Evolutionary conservation across 805 yeast species (phyloP), one percentile per base, ranked within the genome.

Genomic region (Wickerhamiella qilinensis): DNA sequence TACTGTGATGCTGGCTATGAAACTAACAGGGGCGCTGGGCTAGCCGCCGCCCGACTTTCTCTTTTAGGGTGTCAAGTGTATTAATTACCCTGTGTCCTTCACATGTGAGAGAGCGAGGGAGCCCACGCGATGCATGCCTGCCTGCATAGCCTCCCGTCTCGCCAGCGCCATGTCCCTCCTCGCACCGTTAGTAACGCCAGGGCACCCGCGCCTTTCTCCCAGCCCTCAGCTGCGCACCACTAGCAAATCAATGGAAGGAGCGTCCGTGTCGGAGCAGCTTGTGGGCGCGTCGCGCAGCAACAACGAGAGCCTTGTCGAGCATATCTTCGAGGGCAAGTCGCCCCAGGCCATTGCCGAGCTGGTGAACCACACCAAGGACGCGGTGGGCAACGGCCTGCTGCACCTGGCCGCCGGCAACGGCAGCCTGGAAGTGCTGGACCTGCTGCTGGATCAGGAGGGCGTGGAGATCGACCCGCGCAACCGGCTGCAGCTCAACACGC

Each of bases 201-300:
- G n/a, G n/a, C n/a, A n/a, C n/a, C n/a, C n/a, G n/a, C n/a, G n/a
- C n/a, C n/a, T n/a, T n/a, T n/a, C n/a, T n/a, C n/a, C n/a, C n/a
- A n/a, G n/a, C n/a, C n/a, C n/a, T n/a, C n/a, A n/a, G n/a, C n/a
- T n/a, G n/a, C n/a, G n/a, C n/a, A n/a, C n/a, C n/a, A n/a, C n/a
- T n/a, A n/a, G n/a, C 25, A 22, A 6, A n/a, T 12, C 20, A 19
- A 17, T 16, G 18, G 73, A 71, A 45, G 94, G 95, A 31, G 96
- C 96, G 4, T 66, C 80, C 6, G 68, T 68, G 41, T 59, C 69
- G 17, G 88, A 88, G 56, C 94, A 83, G 60, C 59, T 88, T 35
- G 64, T 91, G 32, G 96, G 88, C 48, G 76, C 88, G 3, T 76
- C 93, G 7, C 75, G 97, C 54, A 68, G 95, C 58, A 81, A 88